These are phyloP conservation scores for Prunus yedoensis DNA, from an alignment of 331 rosid species.

Conservation along the genomic window DNA sequence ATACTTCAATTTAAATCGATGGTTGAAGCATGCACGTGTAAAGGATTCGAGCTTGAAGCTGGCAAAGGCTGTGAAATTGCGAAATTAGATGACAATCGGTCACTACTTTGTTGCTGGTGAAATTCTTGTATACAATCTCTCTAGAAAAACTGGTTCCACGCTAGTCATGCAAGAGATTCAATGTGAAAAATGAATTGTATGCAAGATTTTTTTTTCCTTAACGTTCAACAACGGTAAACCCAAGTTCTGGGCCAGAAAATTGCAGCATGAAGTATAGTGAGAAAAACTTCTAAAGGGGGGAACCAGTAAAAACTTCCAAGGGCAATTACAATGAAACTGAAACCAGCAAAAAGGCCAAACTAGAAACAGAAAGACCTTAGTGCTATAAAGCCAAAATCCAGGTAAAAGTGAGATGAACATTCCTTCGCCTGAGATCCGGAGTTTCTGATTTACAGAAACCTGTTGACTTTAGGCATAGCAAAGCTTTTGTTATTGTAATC, in stretches of 20 bases:
- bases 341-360: not conserved
- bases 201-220: no score
- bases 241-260: no score
- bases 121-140: not conserved
- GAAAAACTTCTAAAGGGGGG: no score
- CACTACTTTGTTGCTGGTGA: not conserved
- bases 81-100: not conserved
- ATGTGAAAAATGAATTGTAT: no score
- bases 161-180: no score
- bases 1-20: not conserved
- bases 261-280: no score
- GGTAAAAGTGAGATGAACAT: not conserved
- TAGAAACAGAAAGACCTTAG: not conserved
- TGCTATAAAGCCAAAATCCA: not conserved
- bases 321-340: no score
- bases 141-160: no score
- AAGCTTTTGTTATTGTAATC: not conserved
- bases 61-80: not conserved
- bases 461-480: not conserved
- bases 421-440: not conserved
- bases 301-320: no score
- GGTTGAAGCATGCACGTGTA: not conserved
- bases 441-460: not conserved
- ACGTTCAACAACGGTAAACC: no score
- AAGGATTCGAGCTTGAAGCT: not conserved